These are phyloP conservation scores for Exophiala mesophila DNA, from an alignment of 2,329 filamentous ascomycete species.

Conservation along the genomic window DNA sequence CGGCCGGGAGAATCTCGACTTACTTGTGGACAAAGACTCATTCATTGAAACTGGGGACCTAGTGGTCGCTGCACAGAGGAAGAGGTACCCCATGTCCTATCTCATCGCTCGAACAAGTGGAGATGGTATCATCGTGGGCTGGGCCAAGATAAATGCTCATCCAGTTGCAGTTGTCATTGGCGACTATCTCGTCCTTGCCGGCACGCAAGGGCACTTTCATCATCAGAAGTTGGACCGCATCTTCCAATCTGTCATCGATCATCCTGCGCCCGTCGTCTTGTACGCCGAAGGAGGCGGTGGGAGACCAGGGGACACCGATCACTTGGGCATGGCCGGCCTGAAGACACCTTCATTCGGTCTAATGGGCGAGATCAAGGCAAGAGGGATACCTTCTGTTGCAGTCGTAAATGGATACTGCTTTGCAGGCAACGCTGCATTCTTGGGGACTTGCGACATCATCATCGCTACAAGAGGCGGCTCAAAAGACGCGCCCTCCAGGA, in stretches of 20 bases:
- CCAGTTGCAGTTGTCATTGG: constrained; percentile 20
- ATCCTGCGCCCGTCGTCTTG: constrained; percentile 20
- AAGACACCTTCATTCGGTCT: constrained; percentile 21
- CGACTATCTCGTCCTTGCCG: constrained; percentile 20
- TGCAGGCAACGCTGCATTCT: constrained; percentile 21
- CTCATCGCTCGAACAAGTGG: constrained; percentile 21
- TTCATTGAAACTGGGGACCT: constrained; percentile 19
- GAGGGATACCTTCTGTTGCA: constrained; percentile 20
- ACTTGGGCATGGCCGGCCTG: constrained; percentile 17
- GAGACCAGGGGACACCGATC: constrained; percentile 19
- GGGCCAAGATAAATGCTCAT: constrained; percentile 20
- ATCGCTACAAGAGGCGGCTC: constrained; percentile 18
- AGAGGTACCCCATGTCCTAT: constrained; percentile 18
- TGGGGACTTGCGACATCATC: constrained; percentile 21
- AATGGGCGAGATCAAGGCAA: constrained; percentile 20
- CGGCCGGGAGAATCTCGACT: constrained; percentile 19
- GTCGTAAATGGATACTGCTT: constrained; percentile 22
- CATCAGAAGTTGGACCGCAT: constrained; percentile 21
- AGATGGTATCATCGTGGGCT: constrained; percentile 21
- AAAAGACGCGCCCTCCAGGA: constrained; percentile 17
- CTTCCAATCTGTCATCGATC: constrained; percentile 21
- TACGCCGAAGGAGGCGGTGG: constrained; percentile 21
- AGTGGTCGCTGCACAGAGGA: constrained; percentile 20
- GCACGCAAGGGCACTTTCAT: constrained; percentile 21
- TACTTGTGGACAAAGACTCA: constrained; percentile 19